Percentiles rank a stretch among this genome's conserved stretches.
These are phyloP conservation scores for Hepatocystis sp. DNA, from an alignment of 169 alveolate species.

Conservation along the genomic window DNA sequence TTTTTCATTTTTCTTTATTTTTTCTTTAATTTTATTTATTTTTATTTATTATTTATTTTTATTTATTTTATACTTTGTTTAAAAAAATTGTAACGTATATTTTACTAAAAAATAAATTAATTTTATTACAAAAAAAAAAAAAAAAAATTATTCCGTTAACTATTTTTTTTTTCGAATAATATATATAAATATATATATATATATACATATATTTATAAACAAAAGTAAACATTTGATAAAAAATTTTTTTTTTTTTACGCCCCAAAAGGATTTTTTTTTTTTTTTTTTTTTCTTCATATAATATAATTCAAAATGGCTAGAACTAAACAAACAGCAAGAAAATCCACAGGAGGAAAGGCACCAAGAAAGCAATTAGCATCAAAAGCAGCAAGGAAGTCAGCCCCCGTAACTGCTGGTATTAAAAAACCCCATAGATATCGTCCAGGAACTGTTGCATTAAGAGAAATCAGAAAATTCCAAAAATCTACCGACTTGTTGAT, in stretches of 20 bases:
- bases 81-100: too few relatives aligned
- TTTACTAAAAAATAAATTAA: too few relatives aligned
- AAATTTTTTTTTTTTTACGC: conserved; percentile 2
- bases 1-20: too few relatives aligned
- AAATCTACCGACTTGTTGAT: conserved; percentile 95
- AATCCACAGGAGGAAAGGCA: conserved; percentile 98
- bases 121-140: too few relatives aligned
- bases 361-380: conserved; percentile 98
- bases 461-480: conserved; percentile 98
- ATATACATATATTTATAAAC: too few relatives aligned
- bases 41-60: too few relatives aligned
- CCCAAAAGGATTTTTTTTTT: conserved; percentile 17
- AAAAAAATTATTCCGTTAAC: too few relatives aligned
- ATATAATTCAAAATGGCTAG: conserved; percentile 93
- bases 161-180: too few relatives aligned
- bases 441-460: conserved; percentile 98
- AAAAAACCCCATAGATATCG: conserved; percentile 99
- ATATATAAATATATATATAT: too few relatives aligned
- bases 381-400: conserved; percentile 99
- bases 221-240: too few relatives aligned
- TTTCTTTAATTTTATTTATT: too few relatives aligned
- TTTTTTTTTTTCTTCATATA: conserved; percentile 2
- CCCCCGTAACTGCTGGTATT: conserved; percentile 97
- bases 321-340: conserved; percentile 98
- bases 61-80: too few relatives aligned